Conservation (phyloP, 768 basidiomycete genomes). For the Obba rivulosa region DNA sequence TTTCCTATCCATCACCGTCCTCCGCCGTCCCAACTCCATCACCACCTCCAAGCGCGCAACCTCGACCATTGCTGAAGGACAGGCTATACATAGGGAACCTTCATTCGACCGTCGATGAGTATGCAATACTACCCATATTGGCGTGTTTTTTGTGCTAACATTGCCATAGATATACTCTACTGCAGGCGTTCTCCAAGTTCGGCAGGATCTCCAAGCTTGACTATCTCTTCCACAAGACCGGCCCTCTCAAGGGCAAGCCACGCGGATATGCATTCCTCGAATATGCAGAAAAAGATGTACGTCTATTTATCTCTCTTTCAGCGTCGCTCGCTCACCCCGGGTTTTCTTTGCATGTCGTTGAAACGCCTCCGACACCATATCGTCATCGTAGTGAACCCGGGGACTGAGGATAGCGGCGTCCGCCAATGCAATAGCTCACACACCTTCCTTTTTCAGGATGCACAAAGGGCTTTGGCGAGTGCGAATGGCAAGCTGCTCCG, state of each 20-base stretch:
- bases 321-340: conserved; percentile 43
- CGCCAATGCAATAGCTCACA: neutral
- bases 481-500: conserved; percentile 79
- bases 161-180: conserved; percentile 65
- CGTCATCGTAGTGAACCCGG: conserved; percentile 16
- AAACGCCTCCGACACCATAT: conserved; percentile 4
- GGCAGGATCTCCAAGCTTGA: conserved; percentile 92
- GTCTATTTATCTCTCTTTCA: conserved; percentile 30
- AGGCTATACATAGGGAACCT: conserved; percentile 89
- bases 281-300: conserved; percentile 72
- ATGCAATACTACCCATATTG: conserved; percentile 4
- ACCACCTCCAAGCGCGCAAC: conserved; percentile 13
- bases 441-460: conserved; percentile 56
- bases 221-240: conserved; percentile 93
- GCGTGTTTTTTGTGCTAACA: conserved; percentile 2
- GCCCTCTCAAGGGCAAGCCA: conserved; percentile 84
- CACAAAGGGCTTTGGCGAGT: conserved; percentile 64
- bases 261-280: conserved; percentile 95
- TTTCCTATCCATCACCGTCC: conserved; percentile 24
- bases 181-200: conserved; percentile 87
- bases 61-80: conserved; percentile 46
- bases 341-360: conserved; percentile 27
- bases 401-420: conserved; percentile 9
- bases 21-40: conserved; percentile 10
- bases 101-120: conserved; percentile 86